Percentiles rank a stretch among this genome's conserved stretches.
These are phyloP conservation scores for Guadua angustifolia DNA, from an alignment of 176 grass and related monocot species.

Conservation along the genomic window DNA sequence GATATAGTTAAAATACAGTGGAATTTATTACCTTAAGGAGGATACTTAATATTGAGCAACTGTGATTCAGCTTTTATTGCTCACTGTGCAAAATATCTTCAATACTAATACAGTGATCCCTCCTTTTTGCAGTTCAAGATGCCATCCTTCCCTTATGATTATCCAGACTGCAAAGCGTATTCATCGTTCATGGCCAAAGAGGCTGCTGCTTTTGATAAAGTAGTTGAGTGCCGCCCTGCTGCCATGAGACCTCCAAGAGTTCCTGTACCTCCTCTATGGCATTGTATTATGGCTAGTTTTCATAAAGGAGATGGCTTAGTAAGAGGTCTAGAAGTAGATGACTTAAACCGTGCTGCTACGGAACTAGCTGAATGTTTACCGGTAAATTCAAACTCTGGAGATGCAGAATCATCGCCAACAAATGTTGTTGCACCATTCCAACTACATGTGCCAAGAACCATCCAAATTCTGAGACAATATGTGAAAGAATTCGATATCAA, in stretches of 20 bases:
- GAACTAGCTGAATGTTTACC: conserved; percentile 23
- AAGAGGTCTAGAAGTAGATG: conserved; percentile 30
- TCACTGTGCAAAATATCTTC: conserved; percentile 22
- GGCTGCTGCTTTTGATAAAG: conserved; percentile 55
- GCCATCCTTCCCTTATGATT: conserved; percentile 91
- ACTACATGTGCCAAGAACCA: conserved; percentile 60
- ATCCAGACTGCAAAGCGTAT: conserved; percentile 81
- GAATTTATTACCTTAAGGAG: conserved; percentile 8
- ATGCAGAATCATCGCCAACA: conserved; percentile 26
- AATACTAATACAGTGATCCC: conserved; percentile 15
- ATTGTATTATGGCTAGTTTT: conserved; percentile 49
- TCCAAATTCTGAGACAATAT: conserved; percentile 51
- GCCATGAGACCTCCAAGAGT: conserved; percentile 57
- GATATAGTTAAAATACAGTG: background rate
- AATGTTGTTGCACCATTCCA: conserved; percentile 37
- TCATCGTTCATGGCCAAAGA: conserved; percentile 56
- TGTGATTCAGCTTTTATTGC: background rate
- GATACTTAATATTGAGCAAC: background rate
- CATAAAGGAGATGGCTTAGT: conserved; percentile 44
- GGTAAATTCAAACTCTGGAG: conserved; percentile 36
- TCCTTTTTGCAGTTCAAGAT: conserved; percentile 59
- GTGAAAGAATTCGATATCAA: conserved; percentile 54
- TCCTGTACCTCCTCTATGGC: conserved; percentile 68
- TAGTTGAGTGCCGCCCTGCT: conserved; percentile 56
- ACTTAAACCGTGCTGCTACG: conserved; percentile 10